Percentiles rank a stretch among this genome's conserved stretches.
These are phyloP conservation scores for Saccharomyces hybrid DNA, from an alignment of 1,139 yeast genomes.

Conservation along the genomic window DNA sequence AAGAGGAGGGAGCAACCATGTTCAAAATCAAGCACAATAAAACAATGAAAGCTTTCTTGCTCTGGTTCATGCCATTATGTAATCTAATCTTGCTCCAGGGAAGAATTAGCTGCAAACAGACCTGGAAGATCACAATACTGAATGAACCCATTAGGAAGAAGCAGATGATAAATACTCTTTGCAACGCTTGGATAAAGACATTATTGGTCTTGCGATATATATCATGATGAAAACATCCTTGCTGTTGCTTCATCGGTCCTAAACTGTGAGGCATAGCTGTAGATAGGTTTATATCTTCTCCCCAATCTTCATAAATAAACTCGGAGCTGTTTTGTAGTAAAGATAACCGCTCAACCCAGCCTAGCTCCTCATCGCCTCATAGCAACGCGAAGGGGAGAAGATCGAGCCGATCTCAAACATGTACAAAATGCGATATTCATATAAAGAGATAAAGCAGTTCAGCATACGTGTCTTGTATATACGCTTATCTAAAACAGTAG, in stretches of 20 bases:
- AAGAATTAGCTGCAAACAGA: not conserved
- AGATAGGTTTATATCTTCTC: not conserved
- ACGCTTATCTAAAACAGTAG: too few relatives aligned
- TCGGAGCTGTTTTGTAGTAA: not conserved
- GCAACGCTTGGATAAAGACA: not conserved
- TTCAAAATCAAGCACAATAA: slow-evolving; percentile 20
- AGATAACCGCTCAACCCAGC: not conserved
- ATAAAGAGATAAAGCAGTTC: not conserved
- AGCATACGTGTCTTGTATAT: not conserved
- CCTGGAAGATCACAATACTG: not conserved
- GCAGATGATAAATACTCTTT: not conserved
- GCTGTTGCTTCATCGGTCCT: not conserved
- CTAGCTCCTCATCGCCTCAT: not conserved
- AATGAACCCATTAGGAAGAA: not conserved
- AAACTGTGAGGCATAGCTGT: not conserved
- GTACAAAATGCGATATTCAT: not conserved
- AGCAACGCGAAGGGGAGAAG: not conserved
- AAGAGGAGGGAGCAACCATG: slow-evolving; percentile 21
- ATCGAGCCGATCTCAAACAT: not conserved
- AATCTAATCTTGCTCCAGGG: not conserved
- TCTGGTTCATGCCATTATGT: slow-evolving; percentile 16
- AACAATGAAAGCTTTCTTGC: slow-evolving; percentile 22
- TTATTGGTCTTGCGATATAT: not conserved
- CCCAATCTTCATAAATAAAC: not conserved
- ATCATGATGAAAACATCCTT: not conserved